Evolutionary conservation across 345 rosid species (phyloP).

Genomic region (Melastoma malabathricum): DNA sequence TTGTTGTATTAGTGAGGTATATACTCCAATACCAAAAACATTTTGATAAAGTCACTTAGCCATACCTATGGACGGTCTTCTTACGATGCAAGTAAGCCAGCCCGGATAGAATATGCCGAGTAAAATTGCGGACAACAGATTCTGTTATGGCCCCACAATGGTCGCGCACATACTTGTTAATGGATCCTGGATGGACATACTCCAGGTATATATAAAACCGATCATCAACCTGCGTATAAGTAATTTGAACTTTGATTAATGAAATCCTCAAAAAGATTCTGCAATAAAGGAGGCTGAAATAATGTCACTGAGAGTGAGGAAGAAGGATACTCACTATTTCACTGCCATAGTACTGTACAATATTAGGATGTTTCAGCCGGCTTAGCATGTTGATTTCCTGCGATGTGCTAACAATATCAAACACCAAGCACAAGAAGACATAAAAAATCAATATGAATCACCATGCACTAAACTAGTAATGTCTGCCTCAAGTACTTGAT

Average conservation of each 20-base stretch:
- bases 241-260: constrained; percentile 4
- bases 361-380: constrained; percentile 85
- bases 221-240: constrained; percentile 49
- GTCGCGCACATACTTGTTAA: constrained; percentile 69
- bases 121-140: constrained; percentile 75
- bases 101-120: constrained; percentile 89
- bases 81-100: constrained; percentile 75
- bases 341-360: constrained; percentile 97
- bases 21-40: too few species aligned
- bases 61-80: constrained; percentile 88
- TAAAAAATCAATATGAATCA: background rate
- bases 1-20: too few species aligned
- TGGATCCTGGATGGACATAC: constrained; percentile 95
- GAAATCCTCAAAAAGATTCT: too few species aligned
- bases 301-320: too few species aligned
- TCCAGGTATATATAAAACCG: constrained; percentile 81
- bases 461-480: too few species aligned
- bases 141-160: constrained; percentile 93
- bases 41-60: background rate
- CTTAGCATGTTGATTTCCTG: constrained; percentile 94
- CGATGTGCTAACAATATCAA: constrained; percentile 9
- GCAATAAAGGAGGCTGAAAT: too few species aligned
- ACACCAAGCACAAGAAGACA: constrained; percentile 3
- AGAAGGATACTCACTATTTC: constrained; percentile 61
- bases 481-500: too few species aligned